Conservation (phyloP, 768 basidiomycete species). For the Trametes coccinea region DNA sequence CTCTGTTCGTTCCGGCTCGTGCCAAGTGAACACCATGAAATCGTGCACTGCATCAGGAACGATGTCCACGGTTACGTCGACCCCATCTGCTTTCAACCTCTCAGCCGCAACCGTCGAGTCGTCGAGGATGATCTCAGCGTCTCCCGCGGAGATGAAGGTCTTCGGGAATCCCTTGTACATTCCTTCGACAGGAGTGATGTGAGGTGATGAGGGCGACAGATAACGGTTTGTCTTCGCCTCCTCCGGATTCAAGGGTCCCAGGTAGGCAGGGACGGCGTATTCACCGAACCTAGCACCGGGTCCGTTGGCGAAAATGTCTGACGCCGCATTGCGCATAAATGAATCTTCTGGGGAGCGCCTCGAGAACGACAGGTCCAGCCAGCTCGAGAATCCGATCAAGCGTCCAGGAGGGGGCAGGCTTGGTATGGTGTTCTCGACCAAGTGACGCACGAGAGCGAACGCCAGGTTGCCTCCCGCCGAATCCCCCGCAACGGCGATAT, state of each 20-base stretch:
- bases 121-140: slow-evolving; percentile 29
- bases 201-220: slow-evolving; percentile 21
- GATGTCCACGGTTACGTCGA: slow-evolving; percentile 25
- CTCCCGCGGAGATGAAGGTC: slow-evolving; percentile 35
- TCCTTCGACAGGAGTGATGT: slow-evolving; percentile 3
- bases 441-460: slow-evolving; percentile 41
- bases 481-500: slow-evolving; percentile 52
- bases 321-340: background rate
- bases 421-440: slow-evolving; percentile 24
- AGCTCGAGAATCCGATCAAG: slow-evolving; percentile 39
- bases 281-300: slow-evolving; percentile 1
- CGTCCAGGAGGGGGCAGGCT: slow-evolving; percentile 29
- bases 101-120: slow-evolving; percentile 10
- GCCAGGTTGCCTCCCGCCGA: slow-evolving; percentile 58
- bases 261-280: slow-evolving; percentile 9
- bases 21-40: slow-evolving; percentile 24
- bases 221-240: slow-evolving; percentile 16
- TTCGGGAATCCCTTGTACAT: slow-evolving; percentile 35
- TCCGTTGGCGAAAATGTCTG: slow-evolving; percentile 4
- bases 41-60: slow-evolving; percentile 33
- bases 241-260: slow-evolving; percentile 10
- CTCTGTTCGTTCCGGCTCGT: slow-evolving; percentile 31
- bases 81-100: slow-evolving; percentile 11
- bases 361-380: slow-evolving; percentile 24
- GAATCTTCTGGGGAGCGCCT: slow-evolving; percentile 9